Conservation (phyloP, 495 filamentous ascomycete genomes). For the Platismatia glauca region DNA sequence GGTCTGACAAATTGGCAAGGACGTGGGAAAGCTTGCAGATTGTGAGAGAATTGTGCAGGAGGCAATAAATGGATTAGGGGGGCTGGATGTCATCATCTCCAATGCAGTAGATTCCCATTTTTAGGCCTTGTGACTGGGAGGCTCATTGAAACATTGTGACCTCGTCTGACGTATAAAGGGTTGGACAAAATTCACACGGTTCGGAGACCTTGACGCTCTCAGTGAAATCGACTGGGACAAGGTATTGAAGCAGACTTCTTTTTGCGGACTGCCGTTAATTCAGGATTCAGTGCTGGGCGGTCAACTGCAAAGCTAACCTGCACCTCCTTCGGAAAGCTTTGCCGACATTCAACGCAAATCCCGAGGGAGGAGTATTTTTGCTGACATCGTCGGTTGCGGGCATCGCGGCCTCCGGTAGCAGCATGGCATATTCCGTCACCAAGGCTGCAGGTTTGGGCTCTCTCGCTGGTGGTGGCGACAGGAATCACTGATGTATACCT, state of each 20-base stretch:
- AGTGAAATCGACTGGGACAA: slow-evolving; percentile 63
- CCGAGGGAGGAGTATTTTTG: slow-evolving; percentile 60
- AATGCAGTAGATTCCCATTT: slow-evolving; percentile 48
- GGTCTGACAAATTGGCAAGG: slow-evolving; percentile 31
- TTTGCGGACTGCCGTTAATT: background rate
- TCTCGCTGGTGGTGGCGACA: slow-evolving; percentile 8
- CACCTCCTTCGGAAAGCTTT: slow-evolving; percentile 54
- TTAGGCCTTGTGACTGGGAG: background rate
- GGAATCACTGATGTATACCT: background rate
- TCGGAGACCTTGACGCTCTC: slow-evolving; percentile 54
- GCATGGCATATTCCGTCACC: slow-evolving; percentile 57
- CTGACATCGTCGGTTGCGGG: slow-evolving; percentile 59
- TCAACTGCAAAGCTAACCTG: slow-evolving; percentile 60
- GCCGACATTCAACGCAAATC: slow-evolving; percentile 58
- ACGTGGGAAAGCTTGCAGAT: slow-evolving; percentile 48
- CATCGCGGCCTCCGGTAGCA: slow-evolving; percentile 42
- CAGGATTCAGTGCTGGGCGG: slow-evolving; percentile 47
- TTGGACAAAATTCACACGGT: slow-evolving; percentile 57
- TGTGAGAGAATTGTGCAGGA: slow-evolving; percentile 46
- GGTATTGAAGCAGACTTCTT: slow-evolving; percentile 28
- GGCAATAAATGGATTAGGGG: slow-evolving; percentile 50
- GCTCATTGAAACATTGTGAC: background rate
- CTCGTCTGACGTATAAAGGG: slow-evolving; percentile 36
- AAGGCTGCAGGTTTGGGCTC: slow-evolving; percentile 48
- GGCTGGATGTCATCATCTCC: slow-evolving; percentile 60